Base-by-base conservation (phyloP, 108 stramenopile species). In the Aurantiochytrium sp. region DNA sequence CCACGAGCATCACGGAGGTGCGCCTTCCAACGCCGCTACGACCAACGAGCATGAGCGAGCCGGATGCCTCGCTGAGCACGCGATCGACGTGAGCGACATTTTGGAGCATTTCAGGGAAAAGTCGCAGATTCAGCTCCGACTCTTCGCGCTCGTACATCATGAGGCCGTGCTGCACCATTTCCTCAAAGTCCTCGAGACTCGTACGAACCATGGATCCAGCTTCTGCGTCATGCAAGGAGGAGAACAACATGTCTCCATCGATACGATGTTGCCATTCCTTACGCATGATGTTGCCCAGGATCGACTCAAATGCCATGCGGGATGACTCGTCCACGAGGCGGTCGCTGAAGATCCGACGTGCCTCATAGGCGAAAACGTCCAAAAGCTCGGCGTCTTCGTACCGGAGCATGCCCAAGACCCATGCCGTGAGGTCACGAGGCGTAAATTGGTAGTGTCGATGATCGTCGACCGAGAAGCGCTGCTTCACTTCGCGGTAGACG, bases 391-490 rank as follows among this genome's bases (percentile, higher is more conserved):
- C 93, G 59, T 47, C 59, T 23, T 94, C 93, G 92, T 95, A 95
- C 23, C 94, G 91, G 5, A 91, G 89, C 47, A 95, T 42, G 29
- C 89, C 92, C 47, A 21, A 43, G 44, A 92, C 92, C 94, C 94
- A 95, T 4, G 60, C 64, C 5, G 93, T 93, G 6, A 95, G 60
- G 42, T 95, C 94, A 0, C 94, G 92, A 10, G 94, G 94, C 29
- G 94, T 94, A 83, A 95, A 91, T n/a, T 92, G 64, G 91, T 95
- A 95, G 60, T 95, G 94, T n/a, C 94, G 91, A n/a, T 91, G 60
- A 43, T 94, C 94, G 45, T 93, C 92, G 58, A 93, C 92, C 2
- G 92, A 69, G 88, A 93, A 95, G 47, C 28, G 76, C 45, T 28
- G n/a, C 35, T 89, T 90, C 29, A 94, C 90, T 55, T 91, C 87